Evolutionary conservation across 306 rosid genomes (phyloP), one percentile per base, ranked within the genome.

Genomic region (Trichosanthes truncata): DNA sequence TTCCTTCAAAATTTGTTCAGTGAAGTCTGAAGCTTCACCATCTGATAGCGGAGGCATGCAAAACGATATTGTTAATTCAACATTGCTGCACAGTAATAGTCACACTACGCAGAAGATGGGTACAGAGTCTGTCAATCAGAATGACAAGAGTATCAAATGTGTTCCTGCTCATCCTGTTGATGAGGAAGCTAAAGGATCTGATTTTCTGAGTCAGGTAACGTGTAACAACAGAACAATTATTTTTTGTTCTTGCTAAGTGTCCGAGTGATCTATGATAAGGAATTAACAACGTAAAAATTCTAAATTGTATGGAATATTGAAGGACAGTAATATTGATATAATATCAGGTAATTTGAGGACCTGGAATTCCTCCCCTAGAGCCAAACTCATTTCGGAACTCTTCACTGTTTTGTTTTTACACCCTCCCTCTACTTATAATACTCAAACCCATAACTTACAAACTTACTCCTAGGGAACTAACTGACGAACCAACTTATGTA

Each of bases 161-260:
- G 83, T 61, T 79, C 71, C 84, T 81, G 77, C 52, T 43, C 86
- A 84, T 76, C 81, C 83, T 72, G 84, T 83, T 53, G 82, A 81
- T 78, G 90, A 80, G 75, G 93, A 91, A 86, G 86, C 85, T 74
- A 85, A 80, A 84, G 98, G 97, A 80, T 94, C 91, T 40, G 87
- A 82, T 43, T 94, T 94, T 81, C 89, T 94, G 84, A 82, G 85
- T 82, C 98, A 94, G 95, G 98, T 94, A 82, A 82, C 35, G 5
- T 71, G 38, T 71, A 14, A 78, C 79, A 41, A 25, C 79, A 83
- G 63, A 43, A 55, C 56, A 51, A 51, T 6, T 29, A 4, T 61
- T 8, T 61, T 10, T 31, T 61, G 33, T 20, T 59, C 36, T 59
- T 59, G 14, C 72, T 15, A 63, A 63, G 6, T 4, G 72, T 63